phyloP scores from a whole-genome alignment of 345 rosid genomes.

The Chamaenerion angustifolium region DNA sequence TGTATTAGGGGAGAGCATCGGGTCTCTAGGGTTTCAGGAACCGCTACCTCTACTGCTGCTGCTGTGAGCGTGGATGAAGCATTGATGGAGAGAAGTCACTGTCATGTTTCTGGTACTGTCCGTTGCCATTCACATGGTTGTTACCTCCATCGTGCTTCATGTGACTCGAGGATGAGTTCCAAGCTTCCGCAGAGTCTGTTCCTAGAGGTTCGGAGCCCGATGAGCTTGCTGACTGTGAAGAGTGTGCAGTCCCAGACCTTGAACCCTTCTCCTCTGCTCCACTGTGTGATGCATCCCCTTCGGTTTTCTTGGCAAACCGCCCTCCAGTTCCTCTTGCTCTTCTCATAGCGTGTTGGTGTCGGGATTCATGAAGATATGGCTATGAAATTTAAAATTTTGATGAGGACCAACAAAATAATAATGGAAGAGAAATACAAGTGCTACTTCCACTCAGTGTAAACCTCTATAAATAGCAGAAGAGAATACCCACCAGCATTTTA shows the following conservation, averaged over 20 bases:
- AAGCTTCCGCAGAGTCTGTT: slow-evolving; percentile 14
- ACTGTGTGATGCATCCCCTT: slow-evolving; percentile 12
- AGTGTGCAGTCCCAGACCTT: slow-evolving; percentile 11
- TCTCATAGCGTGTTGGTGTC: slow-evolving; percentile 67
- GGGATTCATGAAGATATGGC: slow-evolving; percentile 76
- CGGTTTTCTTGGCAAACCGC: slow-evolving; percentile 44
- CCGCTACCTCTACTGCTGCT: slow-evolving; percentile 39
- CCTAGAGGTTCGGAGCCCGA: slow-evolving; percentile 11
- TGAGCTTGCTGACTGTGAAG: slow-evolving; percentile 10
- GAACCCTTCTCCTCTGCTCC: slow-evolving; percentile 13
- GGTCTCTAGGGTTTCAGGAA: slow-evolving; percentile 24
- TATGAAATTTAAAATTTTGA: slow-evolving; percentile 7
- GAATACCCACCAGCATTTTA: no score
- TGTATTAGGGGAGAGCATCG: not conserved
- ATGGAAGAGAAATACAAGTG: no score
- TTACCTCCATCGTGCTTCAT: slow-evolving; percentile 3
- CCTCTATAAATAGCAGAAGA: no score
- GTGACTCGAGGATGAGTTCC: slow-evolving; percentile 13
- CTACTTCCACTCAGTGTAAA: no score
- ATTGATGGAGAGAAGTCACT: slow-evolving; percentile 29
- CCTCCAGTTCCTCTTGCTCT: slow-evolving; percentile 68
- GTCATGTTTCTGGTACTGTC: slow-evolving; percentile 23
- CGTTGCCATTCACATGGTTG: slow-evolving; percentile 14
- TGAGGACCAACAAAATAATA: no score
- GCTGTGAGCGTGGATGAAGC: slow-evolving; percentile 13